A percentile compares a stretch with the other conserved stretches of the same genome.
Conservation (phyloP, 768 basidiomycete species). For the Clitopilus hobsonii region DNA sequence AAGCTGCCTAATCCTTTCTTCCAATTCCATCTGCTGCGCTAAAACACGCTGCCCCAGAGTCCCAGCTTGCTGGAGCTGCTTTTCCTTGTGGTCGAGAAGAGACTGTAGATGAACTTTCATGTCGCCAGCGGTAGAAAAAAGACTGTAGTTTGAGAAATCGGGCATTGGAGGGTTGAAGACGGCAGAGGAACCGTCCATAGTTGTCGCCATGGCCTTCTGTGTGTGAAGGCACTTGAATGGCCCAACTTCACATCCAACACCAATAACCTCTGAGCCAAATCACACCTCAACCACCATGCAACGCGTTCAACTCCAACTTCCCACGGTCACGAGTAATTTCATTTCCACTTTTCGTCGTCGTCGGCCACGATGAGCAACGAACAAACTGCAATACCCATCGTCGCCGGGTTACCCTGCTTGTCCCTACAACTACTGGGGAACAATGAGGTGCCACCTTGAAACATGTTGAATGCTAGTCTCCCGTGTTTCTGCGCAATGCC, state of each 20-base stretch:
- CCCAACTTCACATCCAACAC: conserved; percentile 10
- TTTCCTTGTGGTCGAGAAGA: conserved; percentile 87
- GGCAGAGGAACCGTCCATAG: conserved; percentile 29
- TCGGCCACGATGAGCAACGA: not conserved
- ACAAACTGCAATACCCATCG: not conserved
- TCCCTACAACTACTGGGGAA: not conserved
- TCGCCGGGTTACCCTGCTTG: not conserved
- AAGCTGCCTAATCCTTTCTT: conserved; percentile 79
- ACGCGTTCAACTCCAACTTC: conserved; percentile 19
- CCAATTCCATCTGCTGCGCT: conserved; percentile 89
- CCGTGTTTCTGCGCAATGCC: not conserved
- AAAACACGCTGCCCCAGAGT: conserved; percentile 92
- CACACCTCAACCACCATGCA: conserved; percentile 14
- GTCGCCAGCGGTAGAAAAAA: conserved; percentile 50
- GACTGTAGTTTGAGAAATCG: conserved; percentile 33
- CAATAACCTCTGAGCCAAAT: conserved; percentile 3
- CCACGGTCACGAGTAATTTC: conserved; percentile 17
- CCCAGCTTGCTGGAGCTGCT: conserved; percentile 87
- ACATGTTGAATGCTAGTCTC: not conserved
- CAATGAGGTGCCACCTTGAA: not conserved
- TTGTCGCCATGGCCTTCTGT: conserved; percentile 34
- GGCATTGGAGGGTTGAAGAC: conserved; percentile 26
- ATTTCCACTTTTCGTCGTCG: not conserved
- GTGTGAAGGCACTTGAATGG: conserved; percentile 10
- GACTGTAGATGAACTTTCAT: conserved; percentile 58